Percentiles rank a stretch among this genome's conserved stretches.
Evolutionary conservation across 148 eudicot species (phyloP).

Genomic region (Chenopodium formosanum): DNA sequence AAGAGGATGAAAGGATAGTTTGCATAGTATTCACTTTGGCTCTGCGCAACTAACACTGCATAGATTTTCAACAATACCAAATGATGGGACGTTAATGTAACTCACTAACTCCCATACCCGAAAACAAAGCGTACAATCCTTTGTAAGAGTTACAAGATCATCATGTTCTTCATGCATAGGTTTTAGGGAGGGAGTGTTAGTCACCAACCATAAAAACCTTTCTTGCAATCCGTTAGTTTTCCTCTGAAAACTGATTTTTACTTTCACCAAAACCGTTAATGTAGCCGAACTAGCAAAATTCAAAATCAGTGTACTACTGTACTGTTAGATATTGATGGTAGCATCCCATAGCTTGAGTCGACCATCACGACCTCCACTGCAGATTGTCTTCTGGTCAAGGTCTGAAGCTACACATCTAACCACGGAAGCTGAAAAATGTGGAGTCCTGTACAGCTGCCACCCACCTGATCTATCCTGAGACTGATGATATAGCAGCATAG

Average conservation of each 20-base stretch:
- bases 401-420: constrained; percentile 76
- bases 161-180: no score
- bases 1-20: no score
- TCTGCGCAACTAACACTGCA: no score
- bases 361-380: constrained; percentile 89
- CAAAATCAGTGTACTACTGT: not conserved
- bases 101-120: no score
- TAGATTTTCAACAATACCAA: no score
- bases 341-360: constrained; percentile 92
- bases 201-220: no score
- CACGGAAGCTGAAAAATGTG: constrained; percentile 64
- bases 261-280: not conserved
- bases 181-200: no score
- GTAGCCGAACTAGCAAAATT: not conserved
- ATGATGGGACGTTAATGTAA: no score
- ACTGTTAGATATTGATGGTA: constrained; percentile 54
- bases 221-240: no score
- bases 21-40: no score
- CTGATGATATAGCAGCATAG: constrained; percentile 76
- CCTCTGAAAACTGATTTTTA: not conserved
- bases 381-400: constrained; percentile 84
- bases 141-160: no score
- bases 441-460: constrained; percentile 87
- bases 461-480: constrained; percentile 69
- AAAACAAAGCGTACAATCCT: no score